phyloP scores from a whole-genome alignment of 257 asterid species.

The Jasminum sambac region DNA sequence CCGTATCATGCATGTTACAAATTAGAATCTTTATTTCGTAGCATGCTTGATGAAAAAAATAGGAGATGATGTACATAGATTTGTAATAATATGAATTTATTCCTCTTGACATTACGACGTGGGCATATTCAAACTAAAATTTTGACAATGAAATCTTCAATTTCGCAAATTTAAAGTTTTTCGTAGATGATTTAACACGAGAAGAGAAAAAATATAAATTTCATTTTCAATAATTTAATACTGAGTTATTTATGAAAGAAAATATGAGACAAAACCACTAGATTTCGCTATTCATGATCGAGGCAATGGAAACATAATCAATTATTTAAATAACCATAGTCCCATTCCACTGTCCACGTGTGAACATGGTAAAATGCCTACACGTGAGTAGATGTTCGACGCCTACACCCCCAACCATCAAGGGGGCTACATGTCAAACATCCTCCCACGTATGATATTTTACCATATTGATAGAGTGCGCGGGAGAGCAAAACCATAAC shows the following conservation, averaged over 20 bases:
- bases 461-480: too few species aligned
- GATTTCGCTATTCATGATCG: neutral
- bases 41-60: too few species aligned
- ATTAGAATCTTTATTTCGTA: too few species aligned
- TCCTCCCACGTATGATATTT: too few species aligned
- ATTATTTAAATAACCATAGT: neutral
- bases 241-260: neutral
- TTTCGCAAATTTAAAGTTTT: neutral
- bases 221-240: neutral
- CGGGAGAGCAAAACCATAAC: too few species aligned
- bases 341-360: too few species aligned
- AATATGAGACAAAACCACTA: neutral
- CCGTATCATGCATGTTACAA: too few species aligned
- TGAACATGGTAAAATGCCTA: too few species aligned
- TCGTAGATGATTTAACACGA: neutral
- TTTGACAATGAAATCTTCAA: neutral
- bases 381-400: too few species aligned
- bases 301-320: neutral
- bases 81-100: neutral
- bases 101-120: neutral
- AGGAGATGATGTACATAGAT: too few species aligned
- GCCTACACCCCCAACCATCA: too few species aligned
- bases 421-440: too few species aligned
- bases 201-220: neutral
- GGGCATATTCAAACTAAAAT: neutral